Percentiles rank a stretch among this genome's conserved stretches.
These are phyloP conservation scores for Allium sativum DNA, from an alignment of 106 monocot species.

Conservation along the genomic window DNA sequence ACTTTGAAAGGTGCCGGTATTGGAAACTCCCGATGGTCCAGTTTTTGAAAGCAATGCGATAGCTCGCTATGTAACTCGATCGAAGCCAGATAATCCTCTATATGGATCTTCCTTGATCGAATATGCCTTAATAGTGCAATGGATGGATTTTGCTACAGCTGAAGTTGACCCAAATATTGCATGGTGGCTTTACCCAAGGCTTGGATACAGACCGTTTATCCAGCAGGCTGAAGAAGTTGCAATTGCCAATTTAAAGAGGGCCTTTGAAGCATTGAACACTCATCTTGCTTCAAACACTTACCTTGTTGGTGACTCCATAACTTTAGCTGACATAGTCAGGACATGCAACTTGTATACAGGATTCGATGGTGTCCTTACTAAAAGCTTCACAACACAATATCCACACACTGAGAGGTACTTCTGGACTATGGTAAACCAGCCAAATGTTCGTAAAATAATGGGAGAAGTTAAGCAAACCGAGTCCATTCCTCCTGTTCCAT, in stretches of 20 bases:
- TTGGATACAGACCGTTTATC: constrained; percentile 41
- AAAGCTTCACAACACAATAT: constrained; percentile 71
- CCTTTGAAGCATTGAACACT: constrained; percentile 47
- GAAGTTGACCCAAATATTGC: constrained; percentile 59
- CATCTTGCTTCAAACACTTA: constrained; percentile 69
- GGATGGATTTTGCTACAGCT: constrained; percentile 70
- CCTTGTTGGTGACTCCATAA: constrained; percentile 66
- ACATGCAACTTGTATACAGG: constrained; percentile 60
- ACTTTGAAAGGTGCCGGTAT: constrained; percentile 81
- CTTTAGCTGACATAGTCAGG: constrained; percentile 74
- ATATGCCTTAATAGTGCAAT: constrained; percentile 74
- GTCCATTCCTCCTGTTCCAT: constrained; percentile 40
- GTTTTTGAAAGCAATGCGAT: constrained; percentile 91
- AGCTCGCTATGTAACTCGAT: constrained; percentile 62
- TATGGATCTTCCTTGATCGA: constrained; percentile 72
- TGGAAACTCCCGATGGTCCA: constrained; percentile 87
- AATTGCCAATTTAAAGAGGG: constrained; percentile 57
- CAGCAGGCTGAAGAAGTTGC: constrained; percentile 60
- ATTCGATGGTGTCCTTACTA: constrained; percentile 43
- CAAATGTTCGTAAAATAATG: constrained; percentile 53
- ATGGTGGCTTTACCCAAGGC: constrained; percentile 57
- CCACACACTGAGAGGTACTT: constrained; percentile 88
- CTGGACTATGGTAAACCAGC: constrained; percentile 88
- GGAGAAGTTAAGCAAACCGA: constrained; percentile 79
- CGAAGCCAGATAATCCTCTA: constrained; percentile 65